Evolutionary conservation across 331 rosid species (phyloP).

Genomic region (Arachis monticola): DNA sequence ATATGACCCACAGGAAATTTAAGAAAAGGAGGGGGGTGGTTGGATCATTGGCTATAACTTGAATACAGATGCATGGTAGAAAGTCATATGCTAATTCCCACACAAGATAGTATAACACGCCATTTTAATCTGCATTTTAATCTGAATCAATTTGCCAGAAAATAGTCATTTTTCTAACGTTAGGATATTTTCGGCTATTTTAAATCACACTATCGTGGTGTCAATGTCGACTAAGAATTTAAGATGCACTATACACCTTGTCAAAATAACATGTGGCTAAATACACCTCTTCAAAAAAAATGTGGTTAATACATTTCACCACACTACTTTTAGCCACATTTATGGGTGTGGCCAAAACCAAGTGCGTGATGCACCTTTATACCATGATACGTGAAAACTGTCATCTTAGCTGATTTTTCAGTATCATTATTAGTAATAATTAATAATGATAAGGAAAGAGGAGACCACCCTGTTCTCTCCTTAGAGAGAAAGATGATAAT

Average conservation of each 20-base stretch:
- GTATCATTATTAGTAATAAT: too few species aligned
- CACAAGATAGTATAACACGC: conserved; percentile 24
- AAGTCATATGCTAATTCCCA: conserved; percentile 36
- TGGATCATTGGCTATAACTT: conserved; percentile 32
- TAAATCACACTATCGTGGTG: too few species aligned
- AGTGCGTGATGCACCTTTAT: too few species aligned
- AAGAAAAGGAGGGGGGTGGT: conserved; percentile 16
- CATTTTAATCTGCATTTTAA: conserved; percentile 38
- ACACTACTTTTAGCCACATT: too few species aligned
- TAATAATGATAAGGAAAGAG: background rate
- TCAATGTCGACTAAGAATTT: too few species aligned
- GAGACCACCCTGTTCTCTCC: background rate
- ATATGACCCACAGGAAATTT: conserved; percentile 16
- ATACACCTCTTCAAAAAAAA: too few species aligned
- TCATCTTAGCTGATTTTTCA: background rate
- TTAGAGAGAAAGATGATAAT: background rate
- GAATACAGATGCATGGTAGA: conserved; percentile 31
- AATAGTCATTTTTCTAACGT: background rate
- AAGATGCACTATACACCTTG: too few species aligned
- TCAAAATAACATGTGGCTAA: background rate
- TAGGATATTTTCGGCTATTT: background rate
- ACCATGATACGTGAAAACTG: background rate
- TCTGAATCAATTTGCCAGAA: background rate
- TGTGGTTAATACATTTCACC: too few species aligned
- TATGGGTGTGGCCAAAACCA: too few species aligned